phyloP scores from a whole-genome alignment of 208 protist genomes.

The Leishmania major region DNA sequence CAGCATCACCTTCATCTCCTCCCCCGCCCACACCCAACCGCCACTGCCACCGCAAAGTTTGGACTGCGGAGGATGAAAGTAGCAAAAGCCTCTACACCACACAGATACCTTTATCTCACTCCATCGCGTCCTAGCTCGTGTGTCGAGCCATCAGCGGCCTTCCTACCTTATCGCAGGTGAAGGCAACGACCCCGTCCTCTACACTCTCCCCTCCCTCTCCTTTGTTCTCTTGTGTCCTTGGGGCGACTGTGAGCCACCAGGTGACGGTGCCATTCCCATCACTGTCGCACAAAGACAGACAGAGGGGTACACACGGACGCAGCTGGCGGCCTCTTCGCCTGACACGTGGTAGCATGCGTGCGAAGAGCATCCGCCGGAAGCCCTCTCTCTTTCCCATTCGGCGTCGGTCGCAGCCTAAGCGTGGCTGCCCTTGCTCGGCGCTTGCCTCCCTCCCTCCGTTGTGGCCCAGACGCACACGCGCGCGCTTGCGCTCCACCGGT shows the following conservation, averaged over 20 bases:
- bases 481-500: background rate
- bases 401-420: background rate
- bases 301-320: background rate
- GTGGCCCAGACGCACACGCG: background rate
- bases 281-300: background rate
- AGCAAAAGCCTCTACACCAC: background rate
- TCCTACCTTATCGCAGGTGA: background rate
- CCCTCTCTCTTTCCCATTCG: background rate
- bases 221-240: background rate
- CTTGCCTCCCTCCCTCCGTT: background rate
- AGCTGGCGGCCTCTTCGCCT: background rate
- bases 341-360: background rate
- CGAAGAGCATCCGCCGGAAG: background rate
- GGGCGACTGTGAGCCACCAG: background rate
- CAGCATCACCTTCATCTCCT: background rate
- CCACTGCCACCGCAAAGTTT: background rate
- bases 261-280: background rate
- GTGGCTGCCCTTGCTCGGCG: background rate
- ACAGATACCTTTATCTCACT: background rate
- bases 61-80: background rate
- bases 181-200: background rate
- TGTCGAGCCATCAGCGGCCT: background rate
- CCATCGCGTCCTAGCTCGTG: background rate
- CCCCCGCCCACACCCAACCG: background rate
- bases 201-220: background rate